Percentiles rank a stretch among this genome's conserved stretches.
Evolutionary conservation across 1,139 yeast genomes (phyloP).

Genomic region (Suhomyces panamericanus): DNA sequence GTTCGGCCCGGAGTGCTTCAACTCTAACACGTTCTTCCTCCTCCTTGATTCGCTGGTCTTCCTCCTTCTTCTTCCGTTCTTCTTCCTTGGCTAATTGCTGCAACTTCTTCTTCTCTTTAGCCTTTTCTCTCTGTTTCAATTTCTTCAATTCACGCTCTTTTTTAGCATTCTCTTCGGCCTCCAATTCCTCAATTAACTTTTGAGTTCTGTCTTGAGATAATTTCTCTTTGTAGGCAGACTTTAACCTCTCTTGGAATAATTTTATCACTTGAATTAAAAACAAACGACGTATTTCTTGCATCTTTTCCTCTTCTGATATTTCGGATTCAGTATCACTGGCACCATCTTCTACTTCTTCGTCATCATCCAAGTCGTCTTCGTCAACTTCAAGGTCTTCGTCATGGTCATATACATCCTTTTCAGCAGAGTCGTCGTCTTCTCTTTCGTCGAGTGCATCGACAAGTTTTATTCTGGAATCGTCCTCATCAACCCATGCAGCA

Average conservation of each 20-base stretch:
- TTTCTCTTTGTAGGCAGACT: conserved; percentile 71
- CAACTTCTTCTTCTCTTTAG: conserved; percentile 72
- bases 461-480: conserved; percentile 14
- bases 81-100: conserved; percentile 76
- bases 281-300: conserved; percentile 75
- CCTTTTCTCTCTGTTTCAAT: conserved; percentile 70
- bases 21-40: conserved; percentile 36
- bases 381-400: conserved; percentile 35
- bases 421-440: conserved; percentile 16
- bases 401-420: conserved; percentile 27
- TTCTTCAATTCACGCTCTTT: conserved; percentile 74
- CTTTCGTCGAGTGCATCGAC: not conserved
- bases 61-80: conserved; percentile 61
- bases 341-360: conserved; percentile 24
- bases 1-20: conserved; percentile 46
- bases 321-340: conserved; percentile 43
- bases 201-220: conserved; percentile 73
- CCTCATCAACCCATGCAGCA: conserved; percentile 28
- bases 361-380: conserved; percentile 34
- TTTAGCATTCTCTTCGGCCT: conserved; percentile 69
- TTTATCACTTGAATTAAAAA: conserved; percentile 76
- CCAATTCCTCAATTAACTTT: conserved; percentile 73
- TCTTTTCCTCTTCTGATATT: conserved; percentile 61
- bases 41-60: conserved; percentile 44
- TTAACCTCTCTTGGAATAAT: conserved; percentile 67